Base-by-base conservation (phyloP, 768 basidiomycete species). In the Termitomyces sp. region DNA sequence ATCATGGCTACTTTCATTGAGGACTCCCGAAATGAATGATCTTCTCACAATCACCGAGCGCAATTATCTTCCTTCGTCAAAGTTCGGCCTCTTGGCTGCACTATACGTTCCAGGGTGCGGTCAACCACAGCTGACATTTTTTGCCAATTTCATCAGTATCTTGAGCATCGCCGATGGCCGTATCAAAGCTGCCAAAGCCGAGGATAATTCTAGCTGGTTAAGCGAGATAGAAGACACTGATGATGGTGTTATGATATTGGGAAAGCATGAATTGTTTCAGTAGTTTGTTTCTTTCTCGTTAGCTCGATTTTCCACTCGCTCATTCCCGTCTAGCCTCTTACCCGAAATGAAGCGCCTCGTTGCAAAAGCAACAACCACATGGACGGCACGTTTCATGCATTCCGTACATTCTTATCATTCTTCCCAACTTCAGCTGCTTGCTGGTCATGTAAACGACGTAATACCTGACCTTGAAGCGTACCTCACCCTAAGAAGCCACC, bases 21-120 rank as follows among this genome's bases (percentile, higher is more conserved):
- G 56, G 57, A 62, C 44, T 23, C 51, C 39, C 48, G 46, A 56
- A 27, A 39, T 15, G 32, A 41, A 25, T 41, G 44, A 58, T 44
- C 52, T 63, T 45, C 64, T 73, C 36, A 61, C 63, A 47, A 52
- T 64, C 7, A 33, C 36, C 27, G 74, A 75, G 54, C 67, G 64
- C 6, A 58, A 57, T 11, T 51, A 54, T 36, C 60, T 74, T 31
- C 61, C 51, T 18, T 54, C 69, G 10, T 62, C 61, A 20, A 75
- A 74, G 60, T 57, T 68, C 20, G 84, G 83, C 0, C 68, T 88
- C 22, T 72, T 85, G 27, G 82, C 81, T 1, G 73, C 82, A 1
- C 72, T 85, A 1, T 84, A 83, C 60, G 80, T 81, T 59, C 85
- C 86, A 7, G 76, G 69, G 2, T 81, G 78, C 58, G 85, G 86